Percentiles rank a stretch among this genome's conserved stretches.
Conservation (phyloP, 2,329 filamentous ascomycete species). For the Paecilomyces sp. region DNA sequence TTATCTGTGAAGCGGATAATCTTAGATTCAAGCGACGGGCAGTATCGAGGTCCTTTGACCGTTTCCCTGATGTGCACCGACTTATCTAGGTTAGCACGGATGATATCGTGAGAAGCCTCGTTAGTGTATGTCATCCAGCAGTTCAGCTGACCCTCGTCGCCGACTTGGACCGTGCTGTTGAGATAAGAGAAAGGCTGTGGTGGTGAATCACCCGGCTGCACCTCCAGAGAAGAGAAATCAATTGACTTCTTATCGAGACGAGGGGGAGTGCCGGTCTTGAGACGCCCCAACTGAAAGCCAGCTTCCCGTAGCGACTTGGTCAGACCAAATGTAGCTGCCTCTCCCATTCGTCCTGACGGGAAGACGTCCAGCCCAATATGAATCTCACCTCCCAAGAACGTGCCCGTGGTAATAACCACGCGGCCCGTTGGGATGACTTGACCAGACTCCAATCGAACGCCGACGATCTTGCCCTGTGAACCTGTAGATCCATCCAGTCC, state of each 20-base stretch:
- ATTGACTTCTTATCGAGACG: conserved; percentile 77
- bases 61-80: conserved; percentile 95
- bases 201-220: conserved; percentile 74
- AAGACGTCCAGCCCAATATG: conserved; percentile 83
- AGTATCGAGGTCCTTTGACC: conserved; percentile 89
- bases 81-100: conserved; percentile 85
- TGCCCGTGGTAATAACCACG: conserved; percentile 93
- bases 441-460: conserved; percentile 80
- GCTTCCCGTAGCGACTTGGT: conserved; percentile 85
- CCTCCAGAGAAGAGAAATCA: conserved; percentile 63
- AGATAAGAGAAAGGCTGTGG: conserved; percentile 89
- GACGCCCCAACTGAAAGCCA: conserved; percentile 77
- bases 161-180: conserved; percentile 67
- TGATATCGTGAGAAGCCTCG: conserved; percentile 69
- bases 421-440: conserved; percentile 71
- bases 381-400: conserved; percentile 91
- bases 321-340: conserved; percentile 84
- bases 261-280: conserved; percentile 95
- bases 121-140: conserved; percentile 89
- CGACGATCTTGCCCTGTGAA: conserved; percentile 66
- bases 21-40: conserved; percentile 91
- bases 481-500: conserved; percentile 39
- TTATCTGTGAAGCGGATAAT: conserved; percentile 81
- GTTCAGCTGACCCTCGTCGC: conserved; percentile 64
- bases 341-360: conserved; percentile 86